Evolutionary conservation across 2,329 filamentous ascomycete genomes (phyloP), one percentile per base, ranked within the genome.

Genomic region (Amylocarpus encephaloides): DNA sequence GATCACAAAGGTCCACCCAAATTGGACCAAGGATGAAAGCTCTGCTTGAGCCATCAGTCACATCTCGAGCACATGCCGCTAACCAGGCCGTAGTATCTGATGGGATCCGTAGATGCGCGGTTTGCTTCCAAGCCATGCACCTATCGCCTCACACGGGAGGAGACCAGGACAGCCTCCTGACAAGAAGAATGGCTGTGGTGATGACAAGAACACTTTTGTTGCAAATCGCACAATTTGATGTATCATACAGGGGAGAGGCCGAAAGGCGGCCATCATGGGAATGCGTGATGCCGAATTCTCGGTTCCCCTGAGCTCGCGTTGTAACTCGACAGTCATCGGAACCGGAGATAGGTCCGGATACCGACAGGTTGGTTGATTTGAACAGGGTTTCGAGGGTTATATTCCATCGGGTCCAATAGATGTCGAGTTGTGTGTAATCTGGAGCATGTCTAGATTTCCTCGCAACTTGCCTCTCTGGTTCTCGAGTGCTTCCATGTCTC

Each of bases 391-490:
- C 34, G 9, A 36, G 9, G 11, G 12, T 16, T 10, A 36, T 4
- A 13, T 36, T 13, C 34, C 3, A 16, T 16, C 4, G 5, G 4
- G n/a, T 6, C n/a, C n/a, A 40, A 19, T 18, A 4, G 38, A 7
- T 40, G n/a, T 11, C 13, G 16, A 11, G 19, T 18, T 18, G 18
- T 40, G 18, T 11, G 38, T 35, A 3, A 48, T 29, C 32, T 36
- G 38, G 13, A 49, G 39, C 1, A 13, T 18, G 18, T 49, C 47
- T 15, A 49, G 11, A 7, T 19, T 13, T 7, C 19, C 19, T 9
- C 19, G 10, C 26, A 50, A 33, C 15, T 29, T 29, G 5, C 13
- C 49, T 47, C 62, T 63, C 52, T 65, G 54, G 38, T 62, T 48
- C 9, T 54, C 50, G 43, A 59, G 53, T 10, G 56, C 46, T 2